A percentile compares a stretch with the other conserved stretches of the same genome.
Conservation (phyloP, 495 filamentous ascomycete species). For the Hapsidospora chrysogenum region DNA sequence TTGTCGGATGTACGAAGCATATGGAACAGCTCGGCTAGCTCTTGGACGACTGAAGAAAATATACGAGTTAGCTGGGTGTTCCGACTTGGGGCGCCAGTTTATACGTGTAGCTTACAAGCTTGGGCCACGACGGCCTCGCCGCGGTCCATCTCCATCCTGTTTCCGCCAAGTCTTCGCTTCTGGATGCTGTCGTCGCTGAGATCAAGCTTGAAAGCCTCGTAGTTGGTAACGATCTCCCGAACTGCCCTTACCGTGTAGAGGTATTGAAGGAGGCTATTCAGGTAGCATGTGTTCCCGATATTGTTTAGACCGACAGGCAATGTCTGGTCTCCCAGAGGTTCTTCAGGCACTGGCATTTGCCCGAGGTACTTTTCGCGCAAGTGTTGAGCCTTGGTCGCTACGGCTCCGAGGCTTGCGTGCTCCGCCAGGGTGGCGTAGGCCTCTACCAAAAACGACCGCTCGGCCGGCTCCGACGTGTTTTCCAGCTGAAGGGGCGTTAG, state of each 20-base stretch:
- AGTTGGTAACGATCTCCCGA: constrained; percentile 61
- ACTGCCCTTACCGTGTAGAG: constrained; percentile 79
- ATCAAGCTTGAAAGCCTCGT: constrained; percentile 47
- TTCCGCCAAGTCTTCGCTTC: constrained; percentile 45
- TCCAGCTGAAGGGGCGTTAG: too few species aligned
- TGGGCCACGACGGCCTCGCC: constrained; percentile 24
- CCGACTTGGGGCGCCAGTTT: constrained; percentile 4
- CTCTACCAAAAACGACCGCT: background rate
- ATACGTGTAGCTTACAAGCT: constrained; percentile 56
- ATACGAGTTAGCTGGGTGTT: background rate
- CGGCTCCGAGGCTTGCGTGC: background rate
- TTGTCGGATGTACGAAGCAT: constrained; percentile 43
- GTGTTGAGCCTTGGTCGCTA: background rate
- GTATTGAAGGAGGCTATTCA: constrained; percentile 93
- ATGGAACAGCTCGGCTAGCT: constrained; percentile 57
- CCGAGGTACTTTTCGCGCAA: too few species aligned
- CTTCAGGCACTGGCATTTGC: too few species aligned
- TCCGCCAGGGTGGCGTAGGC: background rate
- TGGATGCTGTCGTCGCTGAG: constrained; percentile 39
- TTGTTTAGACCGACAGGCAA: constrained; percentile 78
- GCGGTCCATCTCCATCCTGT: constrained; percentile 14
- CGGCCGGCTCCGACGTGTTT: too few species aligned
- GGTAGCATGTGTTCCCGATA: constrained; percentile 93
- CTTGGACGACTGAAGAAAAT: constrained; percentile 1
- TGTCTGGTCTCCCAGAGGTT: constrained; percentile 12